Evolutionary conservation across 1,139 yeast genomes (phyloP).

Genomic region (Taphrina confusa): DNA sequence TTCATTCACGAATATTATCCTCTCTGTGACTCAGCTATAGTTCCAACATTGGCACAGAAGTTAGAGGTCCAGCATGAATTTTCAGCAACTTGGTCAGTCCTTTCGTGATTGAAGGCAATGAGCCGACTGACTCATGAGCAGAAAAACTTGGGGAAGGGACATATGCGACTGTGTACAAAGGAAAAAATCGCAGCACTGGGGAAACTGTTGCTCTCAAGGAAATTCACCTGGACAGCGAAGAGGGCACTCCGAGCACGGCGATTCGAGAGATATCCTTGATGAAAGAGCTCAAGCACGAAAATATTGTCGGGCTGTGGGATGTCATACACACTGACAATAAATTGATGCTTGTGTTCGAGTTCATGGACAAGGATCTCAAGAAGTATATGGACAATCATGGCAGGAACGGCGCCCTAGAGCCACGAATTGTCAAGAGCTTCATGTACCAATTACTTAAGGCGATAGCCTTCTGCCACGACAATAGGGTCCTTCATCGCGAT

Average conservation of each 20-base stretch:
- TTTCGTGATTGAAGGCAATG: neutral
- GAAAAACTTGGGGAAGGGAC: constrained; percentile 58
- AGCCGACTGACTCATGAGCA: neutral
- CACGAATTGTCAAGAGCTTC: constrained; percentile 78
- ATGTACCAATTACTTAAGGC: constrained; percentile 92
- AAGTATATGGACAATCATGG: constrained; percentile 91
- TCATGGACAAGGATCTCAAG: constrained; percentile 90
- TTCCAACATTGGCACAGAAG: too few relatives aligned
- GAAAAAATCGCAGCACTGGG: constrained; percentile 87
- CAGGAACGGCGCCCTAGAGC: constrained; percentile 73
- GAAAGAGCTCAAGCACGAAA: constrained; percentile 94
- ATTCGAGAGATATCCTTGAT: constrained; percentile 92
- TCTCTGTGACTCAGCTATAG: too few relatives aligned
- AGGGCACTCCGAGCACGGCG: constrained; percentile 98
- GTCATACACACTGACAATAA: constrained; percentile 97
- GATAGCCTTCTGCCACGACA: constrained; percentile 90
- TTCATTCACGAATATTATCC: too few relatives aligned
- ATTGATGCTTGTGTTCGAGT: constrained; percentile 78
- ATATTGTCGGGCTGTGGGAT: constrained; percentile 88
- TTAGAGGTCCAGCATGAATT: constrained; percentile 10
- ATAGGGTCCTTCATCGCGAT: constrained; percentile 90
- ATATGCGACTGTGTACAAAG: constrained; percentile 96
- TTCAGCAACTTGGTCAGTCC: constrained; percentile 10
- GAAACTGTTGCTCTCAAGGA: constrained; percentile 93
- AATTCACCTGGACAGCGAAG: constrained; percentile 81